A percentile compares a stretch with the other conserved stretches of the same genome.
Conservation (phyloP, 1,284 basidiomycete genomes). For the Cystobasidiaceae sp. region DNA sequence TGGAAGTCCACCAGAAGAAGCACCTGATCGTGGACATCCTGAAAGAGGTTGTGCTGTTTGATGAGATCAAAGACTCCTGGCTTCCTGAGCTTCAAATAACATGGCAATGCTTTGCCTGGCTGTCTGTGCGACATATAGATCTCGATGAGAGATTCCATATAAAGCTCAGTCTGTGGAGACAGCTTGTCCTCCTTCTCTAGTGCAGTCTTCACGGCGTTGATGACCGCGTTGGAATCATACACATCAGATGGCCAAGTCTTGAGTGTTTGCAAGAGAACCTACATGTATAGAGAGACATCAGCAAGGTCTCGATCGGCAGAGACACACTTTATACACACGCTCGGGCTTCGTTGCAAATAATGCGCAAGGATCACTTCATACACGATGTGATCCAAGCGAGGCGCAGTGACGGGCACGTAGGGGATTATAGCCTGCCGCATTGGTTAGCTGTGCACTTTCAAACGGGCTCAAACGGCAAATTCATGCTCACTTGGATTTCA, state of each 20-base stretch:
- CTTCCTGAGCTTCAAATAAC: conserved; percentile 74
- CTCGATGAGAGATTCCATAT: conserved; percentile 91
- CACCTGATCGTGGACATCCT: conserved; percentile 89
- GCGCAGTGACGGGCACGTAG: conserved; percentile 74
- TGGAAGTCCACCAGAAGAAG: conserved; percentile 90
- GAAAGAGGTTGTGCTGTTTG: conserved; percentile 87
- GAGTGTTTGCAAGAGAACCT: conserved; percentile 73
- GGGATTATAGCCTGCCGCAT: conserved; percentile 71
- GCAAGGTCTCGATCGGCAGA: background rate
- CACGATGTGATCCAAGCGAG: conserved; percentile 72
- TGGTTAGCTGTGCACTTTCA: background rate
- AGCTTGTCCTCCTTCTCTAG: conserved; percentile 52
- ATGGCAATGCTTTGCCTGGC: conserved; percentile 87
- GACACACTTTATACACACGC: conserved; percentile 51
- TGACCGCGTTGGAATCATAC: conserved; percentile 80
- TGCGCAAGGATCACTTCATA: conserved; percentile 94
- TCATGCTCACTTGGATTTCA: conserved; percentile 62
- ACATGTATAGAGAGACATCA: too few relatives aligned
- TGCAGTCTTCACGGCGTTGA: conserved; percentile 77
- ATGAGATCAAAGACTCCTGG: conserved; percentile 94
- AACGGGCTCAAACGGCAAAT: too few relatives aligned
- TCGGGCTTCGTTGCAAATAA: conserved; percentile 70
- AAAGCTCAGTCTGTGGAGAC: conserved; percentile 55
- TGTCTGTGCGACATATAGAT: conserved; percentile 84
- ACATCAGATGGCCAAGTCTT: conserved; percentile 84